A percentile compares a stretch with the other conserved stretches of the same genome.
These are phyloP conservation scores for Carex kokanica DNA, from an alignment of 176 grass and related monocot genomes.

Conservation along the genomic window DNA sequence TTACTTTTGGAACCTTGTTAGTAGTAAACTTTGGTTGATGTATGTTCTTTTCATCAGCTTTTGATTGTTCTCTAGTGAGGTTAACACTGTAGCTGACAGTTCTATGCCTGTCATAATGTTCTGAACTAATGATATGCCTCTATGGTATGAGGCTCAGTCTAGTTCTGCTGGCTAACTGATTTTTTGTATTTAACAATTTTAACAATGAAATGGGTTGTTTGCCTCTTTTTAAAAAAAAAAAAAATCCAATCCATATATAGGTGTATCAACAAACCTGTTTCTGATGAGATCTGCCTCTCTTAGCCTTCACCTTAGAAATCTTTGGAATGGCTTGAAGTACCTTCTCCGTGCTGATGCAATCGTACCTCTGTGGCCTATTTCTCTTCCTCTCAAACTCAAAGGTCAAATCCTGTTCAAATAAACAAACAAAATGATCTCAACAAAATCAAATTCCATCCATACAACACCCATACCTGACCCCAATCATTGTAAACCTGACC, in stretches of 20 bases:
- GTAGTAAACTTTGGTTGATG: no score
- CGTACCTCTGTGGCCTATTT: constrained; percentile 84
- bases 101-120: no score
- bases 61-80: no score
- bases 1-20: no score
- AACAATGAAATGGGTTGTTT: no score
- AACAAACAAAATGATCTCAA: background rate
- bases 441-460: background rate
- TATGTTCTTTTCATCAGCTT: no score
- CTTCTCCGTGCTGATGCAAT: constrained; percentile 49
- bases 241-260: background rate
- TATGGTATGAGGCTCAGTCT: no score
- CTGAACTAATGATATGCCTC: no score
- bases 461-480: background rate
- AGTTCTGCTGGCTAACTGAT: no score
- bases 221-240: no score
- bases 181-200: no score
- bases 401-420: constrained; percentile 55
- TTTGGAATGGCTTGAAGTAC: constrained; percentile 66
- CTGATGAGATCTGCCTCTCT: constrained; percentile 43
- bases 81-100: no score
- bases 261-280: constrained; percentile 35
- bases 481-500: background rate
- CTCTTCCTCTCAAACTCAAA: constrained; percentile 97
- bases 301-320: constrained; percentile 63